Evolutionary conservation across 306 rosid genomes (phyloP).

Genomic region (Phaseolus lunatus): DNA sequence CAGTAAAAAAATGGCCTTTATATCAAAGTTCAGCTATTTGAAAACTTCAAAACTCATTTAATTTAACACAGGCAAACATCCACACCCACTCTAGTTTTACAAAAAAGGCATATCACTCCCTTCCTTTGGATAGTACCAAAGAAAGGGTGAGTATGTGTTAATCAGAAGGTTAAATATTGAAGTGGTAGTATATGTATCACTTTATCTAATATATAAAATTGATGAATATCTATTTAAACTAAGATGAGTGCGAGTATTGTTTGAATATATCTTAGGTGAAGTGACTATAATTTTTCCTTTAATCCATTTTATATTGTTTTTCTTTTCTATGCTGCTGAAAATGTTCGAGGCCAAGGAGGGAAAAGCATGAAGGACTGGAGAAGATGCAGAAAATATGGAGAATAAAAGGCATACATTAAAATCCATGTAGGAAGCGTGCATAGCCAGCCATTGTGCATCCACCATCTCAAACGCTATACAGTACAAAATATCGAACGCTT

Average conservation of each 20-base stretch:
- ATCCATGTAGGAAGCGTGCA: constrained; percentile 95
- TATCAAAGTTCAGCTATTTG: not conserved
- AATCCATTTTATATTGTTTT: not conserved
- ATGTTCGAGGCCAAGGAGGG: too few species aligned
- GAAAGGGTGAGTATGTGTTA: not conserved
- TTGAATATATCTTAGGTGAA: too few species aligned
- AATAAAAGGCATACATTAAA: constrained; percentile 70
- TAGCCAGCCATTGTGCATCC: constrained; percentile 98
- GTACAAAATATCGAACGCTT: constrained; percentile 77
- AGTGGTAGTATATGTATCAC: not conserved
- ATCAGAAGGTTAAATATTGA: too few species aligned
- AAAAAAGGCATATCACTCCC: too few species aligned
- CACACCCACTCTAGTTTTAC: not conserved
- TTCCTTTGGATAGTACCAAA: too few species aligned
- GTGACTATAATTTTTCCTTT: too few species aligned
- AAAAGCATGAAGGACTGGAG: not conserved
- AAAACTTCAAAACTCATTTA: too few species aligned
- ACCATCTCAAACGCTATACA: constrained; percentile 92
- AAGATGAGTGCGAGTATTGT: too few species aligned
- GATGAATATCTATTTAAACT: too few species aligned
- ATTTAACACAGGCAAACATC: not conserved
- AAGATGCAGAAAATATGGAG: constrained; percentile 29
- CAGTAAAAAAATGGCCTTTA: not conserved
- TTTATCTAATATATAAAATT: too few species aligned
- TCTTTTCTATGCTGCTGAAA: too few species aligned